Base-by-base conservation (phyloP, 2,329 filamentous ascomycete species). In the Penicillium italicum region DNA sequence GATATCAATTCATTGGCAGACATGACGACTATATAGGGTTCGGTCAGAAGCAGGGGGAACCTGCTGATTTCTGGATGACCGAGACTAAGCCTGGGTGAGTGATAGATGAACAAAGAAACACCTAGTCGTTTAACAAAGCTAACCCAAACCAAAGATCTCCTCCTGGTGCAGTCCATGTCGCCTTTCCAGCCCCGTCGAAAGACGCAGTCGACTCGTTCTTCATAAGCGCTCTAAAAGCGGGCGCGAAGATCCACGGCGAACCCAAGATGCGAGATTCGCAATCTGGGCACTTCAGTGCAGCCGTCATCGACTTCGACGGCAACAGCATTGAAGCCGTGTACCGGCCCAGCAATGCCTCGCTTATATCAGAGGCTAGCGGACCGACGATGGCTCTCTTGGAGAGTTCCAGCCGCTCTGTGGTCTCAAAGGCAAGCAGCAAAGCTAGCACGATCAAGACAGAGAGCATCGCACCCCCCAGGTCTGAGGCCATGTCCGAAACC, bases 311-410 rank as follows among this genome's bases (percentile, higher is more conserved):
- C 72, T 81, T 90, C 52, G 90, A 96, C 75, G 89, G 89, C 48
- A 95, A 96, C 76, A 88, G 83, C 64, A 85, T 96, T 69, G 89
- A 94, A 69, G 88, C 90, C 30, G 84, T 92, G 47, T 88, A 85
- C 70, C 78, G 79, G 9, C 69, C 73, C 6, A 66, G 64, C 47
- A 48, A 30, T 43, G 63, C 69, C 0, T 65, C 66, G 16, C 57
- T 62, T 28, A 65, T 61, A 45, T 68, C 67, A n/a, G 65, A 64
- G 31, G 64, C 61, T 20, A 70, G 64, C n/a, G 64, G 64, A 18
- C 67, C 69, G 20, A 67, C 71, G 33, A 62, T 75, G 56, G 69
- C 68, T n/a, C 59, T 72, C 9, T 62, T 75, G 9, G 72, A 75
- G 51, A 71, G 69, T 51, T 68, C 47, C 16, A 55, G 33, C 20